Percentiles rank a stretch among this genome's conserved stretches.
phyloP scores from a whole-genome alignment of 2,329 filamentous ascomycete genomes.

The Ramularia endophylla region DNA sequence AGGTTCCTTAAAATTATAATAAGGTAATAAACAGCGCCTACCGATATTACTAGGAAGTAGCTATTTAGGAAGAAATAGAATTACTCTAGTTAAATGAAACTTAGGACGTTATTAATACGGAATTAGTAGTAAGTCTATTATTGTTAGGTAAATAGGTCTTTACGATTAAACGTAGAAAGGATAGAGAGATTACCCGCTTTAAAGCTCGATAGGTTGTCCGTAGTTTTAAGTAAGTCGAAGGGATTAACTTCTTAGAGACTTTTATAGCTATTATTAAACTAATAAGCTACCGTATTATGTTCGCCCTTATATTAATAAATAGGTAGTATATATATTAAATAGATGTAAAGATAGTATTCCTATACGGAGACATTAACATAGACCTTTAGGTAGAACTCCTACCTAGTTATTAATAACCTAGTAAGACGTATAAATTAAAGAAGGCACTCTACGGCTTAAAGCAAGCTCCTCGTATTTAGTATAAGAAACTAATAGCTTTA shows the following conservation, averaged over 20 bases:
- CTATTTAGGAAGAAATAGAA: not conserved
- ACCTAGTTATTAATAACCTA: not conserved
- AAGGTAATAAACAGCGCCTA: not conserved
- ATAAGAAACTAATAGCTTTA: slow-evolving; percentile 1
- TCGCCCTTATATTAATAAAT: not conserved
- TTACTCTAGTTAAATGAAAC: not conserved
- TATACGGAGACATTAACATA: not conserved
- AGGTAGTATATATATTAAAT: slow-evolving; percentile 1
- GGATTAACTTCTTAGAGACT: slow-evolving; percentile 3
- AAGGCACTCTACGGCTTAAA: slow-evolving; percentile 3
- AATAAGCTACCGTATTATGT: not conserved
- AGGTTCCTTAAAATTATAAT: too few relatives aligned
- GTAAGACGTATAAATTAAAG: not conserved
- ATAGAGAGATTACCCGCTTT: slow-evolving; percentile 1
- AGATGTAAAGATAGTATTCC: not conserved
- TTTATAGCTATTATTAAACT: slow-evolving; percentile 1
- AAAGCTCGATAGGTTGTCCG: slow-evolving; percentile 4
- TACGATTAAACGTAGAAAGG: not conserved
- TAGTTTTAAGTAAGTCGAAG: slow-evolving; percentile 1
- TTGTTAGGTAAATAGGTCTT: not conserved
- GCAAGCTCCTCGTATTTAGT: slow-evolving; percentile 5
- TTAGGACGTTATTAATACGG: not conserved
- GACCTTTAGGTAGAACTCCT: not conserved
- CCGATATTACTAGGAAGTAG: slow-evolving; percentile 1
- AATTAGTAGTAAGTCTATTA: not conserved